Conservation (phyloP, 352 stramenopile species). For the Globisporangium abappressorium region DNA sequence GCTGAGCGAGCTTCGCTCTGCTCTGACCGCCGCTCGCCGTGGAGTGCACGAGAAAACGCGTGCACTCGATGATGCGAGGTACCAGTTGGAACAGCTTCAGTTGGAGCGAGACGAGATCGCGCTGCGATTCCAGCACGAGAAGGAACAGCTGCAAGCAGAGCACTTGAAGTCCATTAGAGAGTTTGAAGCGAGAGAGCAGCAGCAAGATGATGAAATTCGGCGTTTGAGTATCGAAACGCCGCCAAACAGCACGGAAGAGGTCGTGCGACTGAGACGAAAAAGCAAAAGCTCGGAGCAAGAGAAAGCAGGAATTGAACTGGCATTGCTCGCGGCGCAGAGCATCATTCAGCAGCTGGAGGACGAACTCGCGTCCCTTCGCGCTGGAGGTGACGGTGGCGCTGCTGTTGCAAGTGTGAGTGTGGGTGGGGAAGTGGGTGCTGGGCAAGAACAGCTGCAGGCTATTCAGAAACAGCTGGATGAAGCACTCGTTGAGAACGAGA, state of each 20-base stretch:
- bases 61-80: neutral
- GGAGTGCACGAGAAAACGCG: conserved; percentile 8
- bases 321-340: conserved; percentile 28
- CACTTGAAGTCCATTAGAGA: conserved; percentile 9
- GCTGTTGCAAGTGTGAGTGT: neutral
- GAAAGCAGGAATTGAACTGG: conserved; percentile 29
- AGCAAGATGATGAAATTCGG: conserved; percentile 23
- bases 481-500: conserved; percentile 52
- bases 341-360: conserved; percentile 45
- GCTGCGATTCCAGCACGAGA: conserved; percentile 14
- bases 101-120: conserved; percentile 15
- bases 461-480: conserved; percentile 49
- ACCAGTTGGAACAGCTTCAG: conserved; percentile 10
- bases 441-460: conserved; percentile 16
- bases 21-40: neutral
- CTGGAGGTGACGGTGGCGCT: neutral
- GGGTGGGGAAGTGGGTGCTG: conserved; percentile 10
- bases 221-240: conserved; percentile 20
- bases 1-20: conserved; percentile 7
- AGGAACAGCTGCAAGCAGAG: conserved; percentile 26
- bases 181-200: conserved; percentile 19
- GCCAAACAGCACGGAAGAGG: conserved; percentile 12
- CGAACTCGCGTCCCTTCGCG: conserved; percentile 20
- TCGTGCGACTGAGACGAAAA: conserved; percentile 14
- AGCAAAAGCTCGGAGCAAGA: conserved; percentile 25